A percentile compares a stretch with the other conserved stretches of the same genome.
These are phyloP conservation scores for Akanthomyces dipterigenus DNA, from an alignment of 2,329 filamentous ascomycete genomes.

Conservation along the genomic window DNA sequence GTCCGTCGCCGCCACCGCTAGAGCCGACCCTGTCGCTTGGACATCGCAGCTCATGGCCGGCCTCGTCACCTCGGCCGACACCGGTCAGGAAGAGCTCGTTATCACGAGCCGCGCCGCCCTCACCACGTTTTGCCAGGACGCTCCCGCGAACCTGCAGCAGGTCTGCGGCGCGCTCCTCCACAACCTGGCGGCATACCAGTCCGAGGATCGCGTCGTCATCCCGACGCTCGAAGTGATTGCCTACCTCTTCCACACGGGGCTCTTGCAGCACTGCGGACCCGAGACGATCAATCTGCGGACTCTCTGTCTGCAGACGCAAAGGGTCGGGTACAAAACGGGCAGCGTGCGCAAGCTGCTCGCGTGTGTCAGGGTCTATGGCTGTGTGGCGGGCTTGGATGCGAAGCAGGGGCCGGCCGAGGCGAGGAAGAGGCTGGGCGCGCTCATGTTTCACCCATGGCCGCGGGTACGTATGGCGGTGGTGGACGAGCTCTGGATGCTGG, in stretches of 20 bases:
- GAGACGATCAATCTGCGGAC: constrained; percentile 34
- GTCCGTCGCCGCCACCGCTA: constrained; percentile 29
- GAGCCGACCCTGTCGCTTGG: constrained; percentile 30
- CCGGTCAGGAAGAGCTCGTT: constrained; percentile 70
- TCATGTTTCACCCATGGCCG: constrained; percentile 79
- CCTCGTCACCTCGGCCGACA: constrained; percentile 65
- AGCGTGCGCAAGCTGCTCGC: constrained; percentile 78
- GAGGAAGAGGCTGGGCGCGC: constrained; percentile 60
- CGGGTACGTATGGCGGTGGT: constrained; percentile 55
- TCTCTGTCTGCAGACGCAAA: constrained; percentile 66
- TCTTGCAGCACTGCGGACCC: constrained; percentile 33
- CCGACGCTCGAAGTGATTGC: constrained; percentile 70
- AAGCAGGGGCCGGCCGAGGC: constrained; percentile 42
- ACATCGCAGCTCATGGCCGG: constrained; percentile 55
- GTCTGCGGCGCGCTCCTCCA: constrained; percentile 45
- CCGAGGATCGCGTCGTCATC: constrained; percentile 64
- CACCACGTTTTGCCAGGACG: constrained; percentile 43
- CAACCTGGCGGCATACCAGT: constrained; percentile 47
- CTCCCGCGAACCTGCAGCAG: constrained; percentile 31
- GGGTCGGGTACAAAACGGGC: constrained; percentile 73
- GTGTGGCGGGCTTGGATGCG: constrained; percentile 43
- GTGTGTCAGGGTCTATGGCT: constrained; percentile 72
- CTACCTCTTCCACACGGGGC: constrained; percentile 64
- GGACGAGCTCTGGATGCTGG: constrained; percentile 52
- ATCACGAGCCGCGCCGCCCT: constrained; percentile 62